Evolutionary conservation across 176 grass and related monocot species (phyloP), one percentile per base, ranked within the genome.

Genomic region (Eragrostis curvula): DNA sequence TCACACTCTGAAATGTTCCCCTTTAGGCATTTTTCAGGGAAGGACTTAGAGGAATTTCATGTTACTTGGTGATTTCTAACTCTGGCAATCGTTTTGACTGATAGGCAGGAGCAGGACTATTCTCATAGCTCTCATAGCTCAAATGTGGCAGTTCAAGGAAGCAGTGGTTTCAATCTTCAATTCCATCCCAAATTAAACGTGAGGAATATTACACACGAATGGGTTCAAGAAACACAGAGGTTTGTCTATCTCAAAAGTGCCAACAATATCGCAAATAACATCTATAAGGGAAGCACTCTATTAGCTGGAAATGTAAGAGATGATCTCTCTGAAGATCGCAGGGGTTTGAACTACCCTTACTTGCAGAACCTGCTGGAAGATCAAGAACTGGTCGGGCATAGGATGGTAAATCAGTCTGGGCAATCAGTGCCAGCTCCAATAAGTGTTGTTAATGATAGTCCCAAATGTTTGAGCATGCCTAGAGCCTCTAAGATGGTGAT

Each of bases 81-180:
- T 45, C 41, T 64, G 52, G 30, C 24, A 79, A 68, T 58, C 16
- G 3, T 86, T 83, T 58, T 79, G 58, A 3, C 11, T 87, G 16
- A 29, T 74, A 86, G 88, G 84, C 79, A 86, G 56, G 60, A 79
- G n/a, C n/a, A n/a, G n/a, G n/a, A n/a, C 25, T 90, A 80, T 69
- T 86, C n/a, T n/a, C n/a, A n/a, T n/a, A n/a, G n/a, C n/a, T n/a
- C 59, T 61, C 75, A 83, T 53, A 68, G 67, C 82, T 86, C 88
- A 77, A 64, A 64, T 27, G 43, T 87, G 50, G 76, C 46, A 57
- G 27, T 71, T 79, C 42, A 14, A 32, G 73, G 56, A 86, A 73
- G 12, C 6, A 18, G 75, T 15, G 8, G 0, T 74, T 71, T 69
- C 74, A 74, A 43, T 57, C 16, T 64, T 80, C 42, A 41, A n/a